Percentiles rank a stretch among this genome's conserved stretches.
These are phyloP conservation scores for Daldinia concentrica DNA, from an alignment of 495 filamentous ascomycete genomes.

Conservation along the genomic window DNA sequence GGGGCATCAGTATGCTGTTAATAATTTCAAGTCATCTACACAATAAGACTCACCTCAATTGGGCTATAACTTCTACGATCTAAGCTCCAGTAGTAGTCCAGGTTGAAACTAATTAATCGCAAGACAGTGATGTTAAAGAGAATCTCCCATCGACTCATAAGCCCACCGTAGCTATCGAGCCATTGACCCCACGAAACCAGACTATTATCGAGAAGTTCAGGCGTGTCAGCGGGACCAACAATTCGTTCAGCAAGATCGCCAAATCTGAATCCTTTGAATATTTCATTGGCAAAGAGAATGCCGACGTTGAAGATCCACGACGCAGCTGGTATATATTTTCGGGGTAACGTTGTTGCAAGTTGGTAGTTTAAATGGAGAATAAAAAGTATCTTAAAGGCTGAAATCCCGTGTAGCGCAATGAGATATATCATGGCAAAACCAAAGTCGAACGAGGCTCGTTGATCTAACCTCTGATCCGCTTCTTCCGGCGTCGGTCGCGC, in stretches of 20 bases:
- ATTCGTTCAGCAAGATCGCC: constrained; percentile 67
- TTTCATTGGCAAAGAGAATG: constrained; percentile 89
- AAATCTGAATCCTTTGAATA: constrained; percentile 79
- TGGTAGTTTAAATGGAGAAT: constrained; percentile 86
- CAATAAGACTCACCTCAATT: constrained; percentile 77
- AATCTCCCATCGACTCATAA: constrained; percentile 90
- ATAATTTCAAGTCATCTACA: constrained; percentile 5
- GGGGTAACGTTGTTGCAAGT: constrained; percentile 74
- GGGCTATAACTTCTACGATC: constrained; percentile 70
- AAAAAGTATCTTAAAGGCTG: constrained; percentile 78
- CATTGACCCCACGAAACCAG: constrained; percentile 67
- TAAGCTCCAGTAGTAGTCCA: constrained; percentile 95
- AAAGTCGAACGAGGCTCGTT: constrained; percentile 85
- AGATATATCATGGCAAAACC: constrained; percentile 83
- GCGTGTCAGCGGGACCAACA: constrained; percentile 44
- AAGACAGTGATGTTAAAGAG: constrained; percentile 97
- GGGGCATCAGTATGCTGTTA: constrained; percentile 64
- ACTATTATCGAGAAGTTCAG: constrained; percentile 45
- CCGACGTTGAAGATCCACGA: constrained; percentile 95
- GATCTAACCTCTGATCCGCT: constrained; percentile 73
- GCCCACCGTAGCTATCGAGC: constrained; percentile 79
- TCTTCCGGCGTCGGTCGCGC: constrained; percentile 54
- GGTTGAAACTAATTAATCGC: constrained; percentile 92
- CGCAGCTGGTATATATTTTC: constrained; percentile 70
- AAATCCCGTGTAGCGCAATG: constrained; percentile 82